A percentile compares a stretch with the other conserved stretches of the same genome.
Evolutionary conservation across 2,329 filamentous ascomycete genomes (phyloP).

Genomic region (Penicillium nordicum): DNA sequence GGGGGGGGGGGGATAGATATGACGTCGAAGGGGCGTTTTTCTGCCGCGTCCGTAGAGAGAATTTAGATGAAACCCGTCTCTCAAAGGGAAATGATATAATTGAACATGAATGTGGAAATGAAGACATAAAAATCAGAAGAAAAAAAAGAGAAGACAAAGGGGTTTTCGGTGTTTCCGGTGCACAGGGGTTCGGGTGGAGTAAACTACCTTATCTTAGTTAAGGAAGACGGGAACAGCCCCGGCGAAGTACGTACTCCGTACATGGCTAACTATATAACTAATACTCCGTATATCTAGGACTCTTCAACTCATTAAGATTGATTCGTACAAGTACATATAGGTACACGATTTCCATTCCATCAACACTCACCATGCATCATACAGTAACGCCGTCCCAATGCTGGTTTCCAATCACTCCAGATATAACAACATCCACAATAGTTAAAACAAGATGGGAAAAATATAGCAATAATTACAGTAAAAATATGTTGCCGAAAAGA

Average conservation of each 20-base stretch:
- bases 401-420: conserved; percentile 19
- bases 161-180: neutral
- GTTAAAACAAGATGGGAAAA: conserved; percentile 13
- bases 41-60: neutral
- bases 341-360: neutral
- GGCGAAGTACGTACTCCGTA: neutral
- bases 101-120: neutral
- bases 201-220: neutral
- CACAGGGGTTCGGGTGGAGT: neutral
- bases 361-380: conserved; percentile 16
- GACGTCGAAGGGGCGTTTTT: conserved; percentile 3
- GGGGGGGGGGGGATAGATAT: too few species aligned
- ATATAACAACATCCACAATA: conserved; percentile 16
- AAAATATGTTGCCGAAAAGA: conserved; percentile 13
- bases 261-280: neutral
- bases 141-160: neutral
- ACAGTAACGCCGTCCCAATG: conserved; percentile 33
- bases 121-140: neutral
- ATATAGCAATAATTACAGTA: conserved; percentile 21
- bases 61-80: neutral
- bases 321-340: conserved; percentile 5
- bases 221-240: neutral
- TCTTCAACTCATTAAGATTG: neutral
- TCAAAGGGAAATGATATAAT: neutral
- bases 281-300: too few species aligned